These are phyloP conservation scores for Gossypioides kirkii DNA, from an alignment of 345 rosid species.

Conservation along the genomic window DNA sequence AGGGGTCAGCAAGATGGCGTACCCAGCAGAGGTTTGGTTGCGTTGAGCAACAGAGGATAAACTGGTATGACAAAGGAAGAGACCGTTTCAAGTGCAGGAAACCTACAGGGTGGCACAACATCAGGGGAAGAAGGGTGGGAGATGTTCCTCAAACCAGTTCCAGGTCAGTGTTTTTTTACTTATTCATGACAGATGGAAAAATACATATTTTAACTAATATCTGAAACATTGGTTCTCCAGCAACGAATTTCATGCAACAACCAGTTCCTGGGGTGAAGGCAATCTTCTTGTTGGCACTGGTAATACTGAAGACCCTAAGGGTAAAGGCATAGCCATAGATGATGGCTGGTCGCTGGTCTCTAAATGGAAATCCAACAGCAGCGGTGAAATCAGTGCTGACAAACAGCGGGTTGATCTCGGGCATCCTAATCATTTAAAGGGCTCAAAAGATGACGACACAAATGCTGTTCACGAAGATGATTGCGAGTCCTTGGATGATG, in stretches of 20 bases:
- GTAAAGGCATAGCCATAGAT: neutral
- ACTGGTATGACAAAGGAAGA: neutral
- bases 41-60: neutral
- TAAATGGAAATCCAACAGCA: neutral
- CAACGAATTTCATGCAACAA: neutral
- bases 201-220: neutral
- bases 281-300: neutral
- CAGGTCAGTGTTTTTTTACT: constrained; percentile 3
- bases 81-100: neutral
- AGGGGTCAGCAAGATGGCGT: neutral
- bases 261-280: neutral
- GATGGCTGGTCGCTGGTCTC: neutral
- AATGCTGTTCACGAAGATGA: constrained; percentile 1
- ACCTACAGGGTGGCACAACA: neutral
- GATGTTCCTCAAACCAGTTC: neutral
- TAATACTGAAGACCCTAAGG: neutral
- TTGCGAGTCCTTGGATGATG: neutral
- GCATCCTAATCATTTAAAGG: neutral
- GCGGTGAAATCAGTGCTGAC: neutral
- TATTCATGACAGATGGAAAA: neutral
- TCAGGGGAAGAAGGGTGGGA: neutral
- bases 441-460: neutral
- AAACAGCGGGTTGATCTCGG: neutral
- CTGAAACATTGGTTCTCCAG: neutral
- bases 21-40: neutral